phyloP scores from a whole-genome alignment of 257 asterid species.

The Nicotiana otophora region DNA sequence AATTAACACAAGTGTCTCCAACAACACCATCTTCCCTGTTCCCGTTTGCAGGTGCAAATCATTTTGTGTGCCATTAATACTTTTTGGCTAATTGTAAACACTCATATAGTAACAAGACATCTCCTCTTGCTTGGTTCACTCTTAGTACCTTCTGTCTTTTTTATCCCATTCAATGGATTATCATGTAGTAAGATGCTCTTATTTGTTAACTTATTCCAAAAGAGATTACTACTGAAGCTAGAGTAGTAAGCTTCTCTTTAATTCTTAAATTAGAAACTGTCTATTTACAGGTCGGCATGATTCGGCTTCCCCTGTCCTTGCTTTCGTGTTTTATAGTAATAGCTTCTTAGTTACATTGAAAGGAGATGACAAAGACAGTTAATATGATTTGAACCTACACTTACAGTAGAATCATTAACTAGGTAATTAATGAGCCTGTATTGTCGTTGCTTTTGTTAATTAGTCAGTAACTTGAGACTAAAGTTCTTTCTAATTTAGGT shows the following conservation, averaged over 20 bases:
- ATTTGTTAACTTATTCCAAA: not conserved
- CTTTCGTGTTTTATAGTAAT: not conserved
- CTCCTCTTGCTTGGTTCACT: not conserved
- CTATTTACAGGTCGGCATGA: constrained; percentile 4
- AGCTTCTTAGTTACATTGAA: not conserved
- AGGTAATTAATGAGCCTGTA: not conserved
- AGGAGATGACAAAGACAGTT: not conserved
- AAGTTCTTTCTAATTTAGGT: not conserved
- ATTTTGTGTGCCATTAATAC: not conserved
- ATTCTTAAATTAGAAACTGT: not conserved
- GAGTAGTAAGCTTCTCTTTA: not conserved
- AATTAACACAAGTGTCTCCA: too few relatives aligned
- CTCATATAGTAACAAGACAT: not conserved
- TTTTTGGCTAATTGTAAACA: not conserved
- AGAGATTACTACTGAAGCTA: not conserved
- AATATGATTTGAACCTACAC: not conserved
- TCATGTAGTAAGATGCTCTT: not conserved
- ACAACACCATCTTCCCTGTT: too few relatives aligned
- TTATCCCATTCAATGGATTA: not conserved
- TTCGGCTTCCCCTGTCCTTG: not conserved
- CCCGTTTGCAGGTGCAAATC: not conserved
- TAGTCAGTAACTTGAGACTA: not conserved
- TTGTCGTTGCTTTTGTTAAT: not conserved
- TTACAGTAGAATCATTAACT: not conserved
- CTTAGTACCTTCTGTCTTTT: not conserved